Conservation (phyloP, 2,329 filamentous ascomycete species). For the Arachnomyces sp. region DNA sequence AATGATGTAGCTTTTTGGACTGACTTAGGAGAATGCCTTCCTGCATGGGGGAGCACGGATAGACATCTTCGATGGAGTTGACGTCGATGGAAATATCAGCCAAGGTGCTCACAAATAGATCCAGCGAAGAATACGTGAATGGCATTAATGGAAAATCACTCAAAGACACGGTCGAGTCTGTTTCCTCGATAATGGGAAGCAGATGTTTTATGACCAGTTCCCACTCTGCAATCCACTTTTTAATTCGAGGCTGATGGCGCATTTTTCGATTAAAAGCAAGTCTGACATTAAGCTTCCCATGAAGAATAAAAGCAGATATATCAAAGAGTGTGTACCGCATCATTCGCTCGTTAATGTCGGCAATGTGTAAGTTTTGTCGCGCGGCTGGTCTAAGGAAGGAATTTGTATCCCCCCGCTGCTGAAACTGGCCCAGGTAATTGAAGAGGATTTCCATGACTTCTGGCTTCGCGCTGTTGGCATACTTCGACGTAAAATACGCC, state of each 20-base stretch:
- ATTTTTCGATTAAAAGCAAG: conserved; percentile 1
- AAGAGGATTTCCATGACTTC: conserved; percentile 31
- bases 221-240: no score
- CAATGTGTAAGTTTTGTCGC: no score
- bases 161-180: no score
- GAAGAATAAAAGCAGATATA: not conserved
- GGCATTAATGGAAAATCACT: conserved; percentile 40
- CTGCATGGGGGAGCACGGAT: conserved; percentile 23
- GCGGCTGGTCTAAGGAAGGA: no score
- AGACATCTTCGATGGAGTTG: conserved; percentile 26
- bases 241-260: not conserved
- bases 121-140: conserved; percentile 33
- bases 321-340: not conserved
- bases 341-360: no score
- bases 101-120: conserved; percentile 29
- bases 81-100: conserved; percentile 30
- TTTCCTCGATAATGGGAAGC: no score
- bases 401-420: no score
- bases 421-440: conserved; percentile 31
- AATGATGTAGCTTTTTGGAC: conserved; percentile 23
- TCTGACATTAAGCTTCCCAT: not conserved
- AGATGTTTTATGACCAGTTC: no score
- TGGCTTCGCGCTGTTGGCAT: conserved; percentile 20
- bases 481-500: conserved; percentile 28
- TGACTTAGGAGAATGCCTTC: conserved; percentile 12